These are phyloP conservation scores for Durusdinium trenchii DNA, from an alignment of 73 alveolate species.

Conservation along the genomic window DNA sequence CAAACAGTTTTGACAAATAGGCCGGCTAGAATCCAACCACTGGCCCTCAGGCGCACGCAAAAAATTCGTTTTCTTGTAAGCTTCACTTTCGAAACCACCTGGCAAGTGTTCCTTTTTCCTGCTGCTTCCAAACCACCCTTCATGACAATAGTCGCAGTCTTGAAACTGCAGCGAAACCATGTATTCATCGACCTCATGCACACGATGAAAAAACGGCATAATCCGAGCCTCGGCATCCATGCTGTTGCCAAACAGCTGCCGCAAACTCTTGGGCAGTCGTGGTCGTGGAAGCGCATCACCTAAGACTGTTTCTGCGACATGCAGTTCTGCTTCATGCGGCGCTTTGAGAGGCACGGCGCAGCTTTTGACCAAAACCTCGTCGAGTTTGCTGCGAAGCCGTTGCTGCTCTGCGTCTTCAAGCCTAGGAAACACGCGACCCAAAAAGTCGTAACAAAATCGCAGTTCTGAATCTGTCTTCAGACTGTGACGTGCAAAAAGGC, in stretches of 20 bases:
- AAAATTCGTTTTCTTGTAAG: not conserved
- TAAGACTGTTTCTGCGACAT: not conserved
- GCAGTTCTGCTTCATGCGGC: not conserved
- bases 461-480: not conserved
- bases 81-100: not conserved
- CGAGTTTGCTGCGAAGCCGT: not conserved
- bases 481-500: not conserved
- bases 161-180: not conserved
- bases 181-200: not conserved
- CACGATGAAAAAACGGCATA: not conserved
- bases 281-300: not conserved
- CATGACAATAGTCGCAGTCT: not conserved
- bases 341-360: not conserved
- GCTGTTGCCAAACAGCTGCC: not conserved
- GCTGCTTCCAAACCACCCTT: not conserved
- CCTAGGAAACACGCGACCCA: not conserved
- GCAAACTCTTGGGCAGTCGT: not conserved
- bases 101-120: not conserved
- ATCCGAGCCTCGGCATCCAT: not conserved
- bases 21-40: not conserved
- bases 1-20: not conserved
- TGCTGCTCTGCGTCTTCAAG: not conserved
- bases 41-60: not conserved
- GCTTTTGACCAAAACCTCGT: not conserved
- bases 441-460: not conserved